Base-by-base conservation (phyloP, 2,329 filamentous ascomycete genomes). In the Conoideocrella luteorostrata region DNA sequence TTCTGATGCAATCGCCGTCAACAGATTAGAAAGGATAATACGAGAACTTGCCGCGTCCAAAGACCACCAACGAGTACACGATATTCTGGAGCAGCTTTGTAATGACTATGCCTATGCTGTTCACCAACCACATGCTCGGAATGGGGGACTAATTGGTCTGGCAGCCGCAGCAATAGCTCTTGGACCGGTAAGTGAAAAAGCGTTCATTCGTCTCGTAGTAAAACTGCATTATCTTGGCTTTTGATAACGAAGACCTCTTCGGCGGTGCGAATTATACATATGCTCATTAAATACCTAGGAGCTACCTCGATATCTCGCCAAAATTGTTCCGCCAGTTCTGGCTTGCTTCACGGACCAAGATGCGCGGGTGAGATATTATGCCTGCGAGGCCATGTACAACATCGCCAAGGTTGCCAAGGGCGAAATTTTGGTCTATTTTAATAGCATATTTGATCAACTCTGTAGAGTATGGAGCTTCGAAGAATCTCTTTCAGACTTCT, bases 371-470 rank as follows among this genome's bases (percentile, higher is more conserved):
- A 80, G 93, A 51, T 98, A 98, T 65, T 98, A 98, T 68, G 93
- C 93, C 20, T 98, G 93, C 68, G 93, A 98, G 71, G 94, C 90
- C 65, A 98, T 98, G 93, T 98, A 98, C 70, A 98, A 98, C 66
- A 98, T 98, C 60, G 90, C 93, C 59, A 98, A 98, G 69, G 93
- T 98, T 38, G 93, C 91, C 48, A 98, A 98, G 67, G 93, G 94
- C 29, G 93, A 98, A 66, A 93, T 98, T 17, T 68, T 98, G 52
- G 79, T 94, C 32, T 98, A 95, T 71, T 98, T 98, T 67, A 98
- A 98, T 67, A 86, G 94, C 57, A 93, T 98, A 50, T 98, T 98
- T 60, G 93, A 98, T 69, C 89, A 93, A 18, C 72, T 98, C 43
- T 95, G 90, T 71, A 97, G 96, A 78, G 89, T 94, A 69, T 13